These are phyloP conservation scores for Marasmius fiardii DNA, from an alignment of 1,284 basidiomycete genomes.

Conservation along the genomic window DNA sequence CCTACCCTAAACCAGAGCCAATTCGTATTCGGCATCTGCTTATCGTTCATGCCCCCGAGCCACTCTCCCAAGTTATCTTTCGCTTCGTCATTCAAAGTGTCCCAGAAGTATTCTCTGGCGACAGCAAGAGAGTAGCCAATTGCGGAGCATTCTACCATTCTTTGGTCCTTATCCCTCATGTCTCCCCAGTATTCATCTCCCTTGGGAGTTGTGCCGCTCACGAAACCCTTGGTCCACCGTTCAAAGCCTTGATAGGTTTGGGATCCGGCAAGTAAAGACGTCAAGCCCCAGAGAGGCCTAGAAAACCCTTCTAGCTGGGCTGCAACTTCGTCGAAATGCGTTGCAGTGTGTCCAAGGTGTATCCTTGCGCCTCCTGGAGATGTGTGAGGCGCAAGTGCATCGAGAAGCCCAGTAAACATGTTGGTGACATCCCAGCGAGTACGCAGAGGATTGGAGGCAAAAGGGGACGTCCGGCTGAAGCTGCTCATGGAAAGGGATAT, in stretches of 20 bases:
- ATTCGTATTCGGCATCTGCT: slow-evolving; percentile 72
- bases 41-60: slow-evolving; percentile 75
- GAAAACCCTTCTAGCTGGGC: slow-evolving; percentile 77
- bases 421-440: slow-evolving; percentile 55
- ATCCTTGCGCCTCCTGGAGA: slow-evolving; percentile 72
- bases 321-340: slow-evolving; percentile 72
- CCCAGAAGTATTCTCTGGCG: slow-evolving; percentile 63
- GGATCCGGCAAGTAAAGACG: slow-evolving; percentile 63
- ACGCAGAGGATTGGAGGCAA: slow-evolving; percentile 54
- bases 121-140: slow-evolving; percentile 72
- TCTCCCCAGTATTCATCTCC: slow-evolving; percentile 73
- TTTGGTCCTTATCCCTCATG: slow-evolving; percentile 72
- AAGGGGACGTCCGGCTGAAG: slow-evolving; percentile 36
- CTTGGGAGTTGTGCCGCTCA: slow-evolving; percentile 62
- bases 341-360: slow-evolving; percentile 68
- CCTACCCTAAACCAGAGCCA: slow-evolving; percentile 79
- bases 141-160: slow-evolving; percentile 82
- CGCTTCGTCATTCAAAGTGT: slow-evolving; percentile 49
- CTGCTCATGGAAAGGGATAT: background rate
- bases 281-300: slow-evolving; percentile 73
- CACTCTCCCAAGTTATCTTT: slow-evolving; percentile 62
- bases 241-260: slow-evolving; percentile 50
- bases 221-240: slow-evolving; percentile 66
- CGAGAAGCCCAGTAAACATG: slow-evolving; percentile 58
- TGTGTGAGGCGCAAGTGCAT: slow-evolving; percentile 65